A percentile compares a stretch with the other conserved stretches of the same genome.
These are phyloP conservation scores for Aspergillus sojae DNA, from an alignment of 2,329 filamentous ascomycete species.

Conservation along the genomic window DNA sequence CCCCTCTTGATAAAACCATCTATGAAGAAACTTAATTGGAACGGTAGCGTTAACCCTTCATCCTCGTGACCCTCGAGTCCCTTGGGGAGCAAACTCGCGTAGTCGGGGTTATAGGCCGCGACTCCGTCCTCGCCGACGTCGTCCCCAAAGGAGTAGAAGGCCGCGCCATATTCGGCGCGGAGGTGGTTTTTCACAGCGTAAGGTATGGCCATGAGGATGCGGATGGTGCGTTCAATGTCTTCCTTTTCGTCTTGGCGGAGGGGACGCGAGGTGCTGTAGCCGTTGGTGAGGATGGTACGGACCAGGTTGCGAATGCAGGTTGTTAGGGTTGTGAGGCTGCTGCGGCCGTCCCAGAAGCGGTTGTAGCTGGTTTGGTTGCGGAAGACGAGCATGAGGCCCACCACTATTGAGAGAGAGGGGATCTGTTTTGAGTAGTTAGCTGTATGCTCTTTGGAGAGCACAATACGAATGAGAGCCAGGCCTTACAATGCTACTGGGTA, in stretches of 20 bases:
- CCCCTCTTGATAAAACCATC: constrained; percentile 63
- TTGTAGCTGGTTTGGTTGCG: constrained; percentile 67
- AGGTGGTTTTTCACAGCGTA: constrained; percentile 68
- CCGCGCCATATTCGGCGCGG: constrained; percentile 62
- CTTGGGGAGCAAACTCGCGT: constrained; percentile 53
- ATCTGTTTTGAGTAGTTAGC: constrained; percentile 42
- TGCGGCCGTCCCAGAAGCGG: constrained; percentile 65
- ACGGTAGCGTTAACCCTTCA: constrained; percentile 60
- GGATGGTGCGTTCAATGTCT: constrained; percentile 62
- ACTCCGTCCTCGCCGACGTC: constrained; percentile 32
- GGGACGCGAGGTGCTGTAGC: constrained; percentile 37
- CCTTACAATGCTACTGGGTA: constrained; percentile 61
- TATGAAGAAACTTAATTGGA: constrained; percentile 63
- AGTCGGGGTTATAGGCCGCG: constrained; percentile 49
- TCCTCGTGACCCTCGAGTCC: constrained; percentile 59
- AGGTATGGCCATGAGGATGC: constrained; percentile 62
- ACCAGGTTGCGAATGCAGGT: constrained; percentile 64
- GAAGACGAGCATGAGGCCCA: constrained; percentile 69
- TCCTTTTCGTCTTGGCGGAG: constrained; percentile 49
- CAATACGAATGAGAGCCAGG: neutral
- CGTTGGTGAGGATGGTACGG: constrained; percentile 57
- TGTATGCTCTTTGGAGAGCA: neutral
- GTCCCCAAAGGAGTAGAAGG: constrained; percentile 37
- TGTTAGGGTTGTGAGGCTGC: constrained; percentile 58
- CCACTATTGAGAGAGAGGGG: constrained; percentile 65